A percentile compares a stretch with the other conserved stretches of the same genome.
Conservation (phyloP, 129 eudicot species). For the Erigeron canadensis region DNA sequence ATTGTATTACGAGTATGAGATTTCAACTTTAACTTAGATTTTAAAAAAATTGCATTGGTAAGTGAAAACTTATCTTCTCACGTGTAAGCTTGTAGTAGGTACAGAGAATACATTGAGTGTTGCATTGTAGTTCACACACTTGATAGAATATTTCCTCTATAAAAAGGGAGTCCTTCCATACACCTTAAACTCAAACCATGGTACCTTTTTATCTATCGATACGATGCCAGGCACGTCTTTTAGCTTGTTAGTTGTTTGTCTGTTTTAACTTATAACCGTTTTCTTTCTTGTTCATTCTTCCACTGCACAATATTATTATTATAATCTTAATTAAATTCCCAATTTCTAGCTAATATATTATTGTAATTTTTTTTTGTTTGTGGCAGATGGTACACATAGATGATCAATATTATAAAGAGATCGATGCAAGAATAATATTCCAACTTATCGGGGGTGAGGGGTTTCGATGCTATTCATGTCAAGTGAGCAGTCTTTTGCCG, state of each 20-base stretch:
- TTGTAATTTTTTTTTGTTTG: neutral
- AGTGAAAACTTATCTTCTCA: conserved; percentile 8
- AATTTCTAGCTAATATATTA: neutral
- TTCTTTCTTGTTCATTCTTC: neutral
- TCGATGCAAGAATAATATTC: no score
- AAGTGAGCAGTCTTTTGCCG: conserved; percentile 44
- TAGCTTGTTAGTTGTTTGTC: neutral
- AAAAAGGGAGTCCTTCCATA: conserved; percentile 15
- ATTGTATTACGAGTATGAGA: no score
- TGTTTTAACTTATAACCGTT: no score
- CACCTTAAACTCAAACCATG: conserved; percentile 19
- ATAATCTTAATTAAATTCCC: no score
- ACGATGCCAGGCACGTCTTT: conserved; percentile 11
- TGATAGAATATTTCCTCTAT: conserved; percentile 24
- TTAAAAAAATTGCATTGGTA: neutral
- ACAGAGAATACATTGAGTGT: conserved; percentile 6
- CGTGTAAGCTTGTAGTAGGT: conserved; percentile 37
- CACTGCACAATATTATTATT: no score
- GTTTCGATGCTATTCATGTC: conserved; percentile 41
- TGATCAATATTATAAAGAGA: neutral
- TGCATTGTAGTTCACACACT: conserved; percentile 31
- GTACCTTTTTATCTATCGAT: neutral
- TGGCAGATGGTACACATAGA: conserved; percentile 8
- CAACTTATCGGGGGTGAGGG: conserved; percentile 26
- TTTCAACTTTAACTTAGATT: no score